Base-by-base conservation (phyloP, 2,329 filamentous ascomycete species). In the Fusarium zealandicum region DNA sequence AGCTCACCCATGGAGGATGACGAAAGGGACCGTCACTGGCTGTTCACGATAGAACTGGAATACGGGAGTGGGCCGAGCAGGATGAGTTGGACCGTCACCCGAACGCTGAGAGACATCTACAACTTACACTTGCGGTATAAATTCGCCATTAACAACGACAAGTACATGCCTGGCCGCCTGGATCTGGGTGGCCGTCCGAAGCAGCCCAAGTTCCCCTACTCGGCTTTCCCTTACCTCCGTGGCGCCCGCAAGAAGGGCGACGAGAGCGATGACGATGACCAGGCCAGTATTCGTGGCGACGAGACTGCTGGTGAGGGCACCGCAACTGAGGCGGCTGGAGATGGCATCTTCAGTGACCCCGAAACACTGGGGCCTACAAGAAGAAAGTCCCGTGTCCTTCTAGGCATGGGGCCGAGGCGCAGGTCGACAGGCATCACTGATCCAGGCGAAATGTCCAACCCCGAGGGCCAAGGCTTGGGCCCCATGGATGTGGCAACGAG, bases 121-220 rank as follows among this genome's bases (percentile, higher is more conserved):
- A 96, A 97, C 66, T 79, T 99, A 30, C 95, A 99, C 74, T 80
- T 92, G 68, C 93, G 96, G 66, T 99, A 98, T 81, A 96, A 95
- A 71, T 80, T 96, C 47, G 89, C 93, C 54, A 84, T 90, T 53
- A 87, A 89, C 56, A 93, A 92, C 55, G 90, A 96, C 62, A 92
- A 90, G 64, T 90, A 93, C 62, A 85, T 92, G 30, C 85, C 90
- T 63, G 80, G 89, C 45, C 83, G 82, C 63, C 81, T 81, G 41
- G 88, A 90, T 54, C 73, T 80, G 11, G 88, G 91, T 45, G 80
- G 82, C 8, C 83, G 86, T 28, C 88, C 90, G 7, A 93, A 90
- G 69, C 88, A 98, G 63, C 95, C 95, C 13, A 90, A 90, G 14
- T 99, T 99, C 58, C 95, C 95, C 2, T 87, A 88, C 63, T 91